These are phyloP conservation scores for Dittrichia graveolens DNA, from an alignment of 129 eudicot species.

Conservation along the genomic window DNA sequence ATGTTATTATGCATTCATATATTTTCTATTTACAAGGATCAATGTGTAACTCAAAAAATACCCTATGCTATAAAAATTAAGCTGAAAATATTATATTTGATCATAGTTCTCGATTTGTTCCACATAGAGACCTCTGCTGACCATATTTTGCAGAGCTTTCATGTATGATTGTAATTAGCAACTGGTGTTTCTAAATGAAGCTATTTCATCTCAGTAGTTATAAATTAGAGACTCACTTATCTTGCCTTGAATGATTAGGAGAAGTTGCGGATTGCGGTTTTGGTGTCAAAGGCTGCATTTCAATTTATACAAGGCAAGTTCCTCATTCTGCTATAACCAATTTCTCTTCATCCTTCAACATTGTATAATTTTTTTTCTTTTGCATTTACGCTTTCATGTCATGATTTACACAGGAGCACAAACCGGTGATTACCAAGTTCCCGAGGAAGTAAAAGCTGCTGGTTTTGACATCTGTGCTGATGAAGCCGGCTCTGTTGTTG, in stretches of 20 bases:
- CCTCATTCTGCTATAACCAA: background rate
- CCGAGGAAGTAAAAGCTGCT: conserved; percentile 78
- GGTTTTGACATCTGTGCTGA: conserved; percentile 86
- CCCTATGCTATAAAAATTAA: too few species aligned
- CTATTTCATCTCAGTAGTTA: background rate
- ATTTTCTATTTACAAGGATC: background rate
- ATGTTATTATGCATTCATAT: background rate
- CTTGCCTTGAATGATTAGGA: conserved; percentile 51
- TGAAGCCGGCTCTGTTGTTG: conserved; percentile 82
- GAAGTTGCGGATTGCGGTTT: conserved; percentile 85
- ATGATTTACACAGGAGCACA: conserved; percentile 60
- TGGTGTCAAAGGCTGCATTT: conserved; percentile 96
- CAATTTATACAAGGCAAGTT: conserved; percentile 86
- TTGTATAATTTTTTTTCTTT: background rate
- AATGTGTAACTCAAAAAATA: background rate
- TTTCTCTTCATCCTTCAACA: background rate
- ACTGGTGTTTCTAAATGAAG: too few species aligned
- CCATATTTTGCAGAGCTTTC: too few species aligned
- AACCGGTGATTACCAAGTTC: conserved; percentile 65
- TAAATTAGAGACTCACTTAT: conserved; percentile 11
- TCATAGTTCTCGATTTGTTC: too few species aligned
- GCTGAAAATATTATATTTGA: too few species aligned
- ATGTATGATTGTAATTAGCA: too few species aligned
- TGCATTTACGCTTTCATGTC: conserved; percentile 5
- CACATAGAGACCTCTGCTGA: too few species aligned